Evolutionary conservation across 2,329 filamentous ascomycete species (phyloP).

Genomic region (Ophiostoma fasciatum): DNA sequence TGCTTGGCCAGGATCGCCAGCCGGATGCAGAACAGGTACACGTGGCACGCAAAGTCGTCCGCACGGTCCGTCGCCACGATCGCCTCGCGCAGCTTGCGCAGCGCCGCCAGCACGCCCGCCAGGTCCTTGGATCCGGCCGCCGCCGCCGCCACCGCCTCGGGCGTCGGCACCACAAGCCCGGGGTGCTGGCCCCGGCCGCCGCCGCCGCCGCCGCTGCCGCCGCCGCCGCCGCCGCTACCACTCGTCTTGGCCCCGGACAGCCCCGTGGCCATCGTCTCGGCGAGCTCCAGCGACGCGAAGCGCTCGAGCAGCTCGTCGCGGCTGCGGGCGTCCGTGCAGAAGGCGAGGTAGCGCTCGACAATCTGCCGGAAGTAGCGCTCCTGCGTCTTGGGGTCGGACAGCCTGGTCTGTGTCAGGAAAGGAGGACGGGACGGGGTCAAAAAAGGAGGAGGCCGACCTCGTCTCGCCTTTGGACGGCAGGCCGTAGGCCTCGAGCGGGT

Average conservation of each 20-base stretch:
- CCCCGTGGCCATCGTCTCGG: neutral
- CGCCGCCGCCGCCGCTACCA: neutral
- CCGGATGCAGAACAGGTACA: conserved; percentile 83
- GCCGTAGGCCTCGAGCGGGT: conserved; percentile 68
- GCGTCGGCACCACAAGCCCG: neutral
- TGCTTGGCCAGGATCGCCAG: conserved; percentile 67
- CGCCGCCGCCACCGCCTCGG: neutral
- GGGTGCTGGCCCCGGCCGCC: neutral
- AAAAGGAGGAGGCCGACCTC: conserved; percentile 37
- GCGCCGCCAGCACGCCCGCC: conserved; percentile 60
- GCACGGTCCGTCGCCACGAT: conserved; percentile 63
- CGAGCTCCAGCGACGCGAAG: conserved; percentile 49
- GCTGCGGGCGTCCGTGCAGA: conserved; percentile 62
- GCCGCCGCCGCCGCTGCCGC: neutral
- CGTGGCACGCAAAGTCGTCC: conserved; percentile 73
- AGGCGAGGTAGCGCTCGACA: conserved; percentile 75
- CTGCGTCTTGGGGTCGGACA: conserved; percentile 63
- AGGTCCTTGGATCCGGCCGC: conserved; percentile 39
- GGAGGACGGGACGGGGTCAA: neutral
- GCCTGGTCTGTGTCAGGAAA: conserved; percentile 25
- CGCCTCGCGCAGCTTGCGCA: conserved; percentile 84
- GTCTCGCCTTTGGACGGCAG: conserved; percentile 84
- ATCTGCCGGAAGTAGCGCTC: conserved; percentile 79
- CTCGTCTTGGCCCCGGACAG: too few species aligned
- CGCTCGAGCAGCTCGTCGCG: conserved; percentile 59